Evolutionary conservation across 345 rosid species (phyloP), one percentile per base, ranked within the genome.

Genomic region (Luvunga scandens): DNA sequence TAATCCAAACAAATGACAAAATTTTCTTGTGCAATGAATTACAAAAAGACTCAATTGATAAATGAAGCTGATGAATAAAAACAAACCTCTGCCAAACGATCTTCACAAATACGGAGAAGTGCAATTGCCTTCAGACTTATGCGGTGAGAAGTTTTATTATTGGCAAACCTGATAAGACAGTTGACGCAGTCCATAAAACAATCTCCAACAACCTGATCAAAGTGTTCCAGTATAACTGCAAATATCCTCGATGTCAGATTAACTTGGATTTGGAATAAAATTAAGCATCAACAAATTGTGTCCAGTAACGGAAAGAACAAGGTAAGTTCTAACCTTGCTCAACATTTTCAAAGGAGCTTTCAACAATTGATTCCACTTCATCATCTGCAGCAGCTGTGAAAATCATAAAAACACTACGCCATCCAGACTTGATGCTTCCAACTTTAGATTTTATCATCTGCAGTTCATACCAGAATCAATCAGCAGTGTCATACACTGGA

Each of bases 101-200:
- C 98, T 87, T 96, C 99, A 84, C 99, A 94, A 84, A 96, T 94
- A 42, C 98, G 94, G 78, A 96, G 95, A 71, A 96, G 98, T 73
- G 99, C 99, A 88, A 96, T 91, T 71, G 99, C 99, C 91, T 96
- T 96, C 88, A 94, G 86, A 85, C 99, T 94, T 87, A 94, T 96
- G 28, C 95, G 91, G 76, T 89, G 93, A 71, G 99, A 96, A 76
- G 84, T 88, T 86, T 92, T 94, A 76, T 96, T 96, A 82, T 94
- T 96, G 76, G 98, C 93, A 87, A 96, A 96, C 79, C 98, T 89
- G 80, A 96, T 96, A 77, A 96, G 98, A 87, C 98, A 92, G 88
- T 96, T 96, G 81, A 94, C 98, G 13, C 98, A 94, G 80, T 96
- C 99, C 99, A 94, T 91, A 82, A 96, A 96, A 87, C 98, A 96